Evolutionary conservation across 2,329 filamentous ascomycete genomes (phyloP), one percentile per base, ranked within the genome.

Genomic region (Colletotrichum plurivorum): DNA sequence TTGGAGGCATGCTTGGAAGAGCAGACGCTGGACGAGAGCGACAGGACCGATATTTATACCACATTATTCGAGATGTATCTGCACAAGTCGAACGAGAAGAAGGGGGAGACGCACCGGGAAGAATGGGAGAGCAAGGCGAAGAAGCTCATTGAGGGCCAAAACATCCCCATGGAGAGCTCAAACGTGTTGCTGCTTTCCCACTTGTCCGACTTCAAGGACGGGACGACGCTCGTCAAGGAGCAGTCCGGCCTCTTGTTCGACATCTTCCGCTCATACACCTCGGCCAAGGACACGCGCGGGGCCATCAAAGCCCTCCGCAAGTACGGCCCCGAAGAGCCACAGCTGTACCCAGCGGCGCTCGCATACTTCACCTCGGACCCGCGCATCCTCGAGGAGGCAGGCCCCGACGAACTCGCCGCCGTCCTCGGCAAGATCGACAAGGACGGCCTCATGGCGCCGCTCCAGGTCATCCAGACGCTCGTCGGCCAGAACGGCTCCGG

Each of bases 31-130:
- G 90, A 89, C 20, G 86, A 93, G 43, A 87, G 90, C 9, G 93
- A 98, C 77, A 93, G 90, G 71, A 88, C 92, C 1, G 97, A 99
- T 78, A 86, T 99, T 16, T 96, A 96, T 76, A 98, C 95, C 0
- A 98, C 97, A 0, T 80, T 99, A 15, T 98, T 99, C 76, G 97
- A 99, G 79, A 98, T 99, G 93, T 99, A 98, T 77, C 84, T 99
- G 9, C 93, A 97, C 79, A 96, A 94, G 74, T 93, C 95, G 22
- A 92, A 90, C 68, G 89, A 91, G 67, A 92, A 92, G 75, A 93
- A 91, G 75, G 91, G 91, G 10, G 84, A 85, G 54, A 80, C 79
- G 77, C 81, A 94, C 71, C 90, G 92, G 72, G 88, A 92, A 73
- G 88, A 92, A 72, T 99, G 96, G 95, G 94, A 98, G 77, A 87